A percentile compares a stretch with the other conserved stretches of the same genome.
Conservation (phyloP, 805 yeast genomes). For the Wickerhamiella hasegawae region DNA sequence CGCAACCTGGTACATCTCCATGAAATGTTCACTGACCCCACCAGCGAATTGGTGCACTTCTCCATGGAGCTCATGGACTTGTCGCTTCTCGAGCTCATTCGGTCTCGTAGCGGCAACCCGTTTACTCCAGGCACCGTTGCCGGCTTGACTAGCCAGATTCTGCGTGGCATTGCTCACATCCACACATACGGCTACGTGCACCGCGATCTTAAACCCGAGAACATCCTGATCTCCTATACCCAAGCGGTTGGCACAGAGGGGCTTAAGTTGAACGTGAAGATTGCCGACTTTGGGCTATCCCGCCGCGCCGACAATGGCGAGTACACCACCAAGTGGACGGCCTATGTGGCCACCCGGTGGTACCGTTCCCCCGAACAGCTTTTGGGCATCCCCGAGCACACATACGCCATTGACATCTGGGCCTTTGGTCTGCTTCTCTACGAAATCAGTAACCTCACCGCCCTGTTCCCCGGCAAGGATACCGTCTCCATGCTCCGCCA, state of each 20-base stretch:
- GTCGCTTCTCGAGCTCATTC: conserved; percentile 64
- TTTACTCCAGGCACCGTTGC: conserved; percentile 40
- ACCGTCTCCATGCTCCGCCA: conserved; percentile 66
- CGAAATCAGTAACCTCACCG: conserved; percentile 59
- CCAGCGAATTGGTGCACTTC: conserved; percentile 47
- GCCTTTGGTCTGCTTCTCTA: conserved; percentile 85
- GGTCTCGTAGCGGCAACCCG: conserved; percentile 34
- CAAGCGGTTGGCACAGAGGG: conserved; percentile 30
- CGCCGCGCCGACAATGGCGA: conserved; percentile 38
- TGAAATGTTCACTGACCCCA: conserved; percentile 63
- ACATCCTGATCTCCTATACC: conserved; percentile 55
- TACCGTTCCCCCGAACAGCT: conserved; percentile 87
- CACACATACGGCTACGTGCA: conserved; percentile 58
- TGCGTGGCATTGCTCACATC: conserved; percentile 69
- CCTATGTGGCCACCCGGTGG: conserved; percentile 94
- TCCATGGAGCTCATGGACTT: conserved; percentile 83
- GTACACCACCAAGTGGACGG: conserved; percentile 43
- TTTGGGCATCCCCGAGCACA: conserved; percentile 33
- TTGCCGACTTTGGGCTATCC: conserved; percentile 93
- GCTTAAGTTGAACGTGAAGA: conserved; percentile 41
- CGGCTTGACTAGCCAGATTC: conserved; percentile 42
- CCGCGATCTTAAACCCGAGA: conserved; percentile 90
- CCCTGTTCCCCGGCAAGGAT: conserved; percentile 71
- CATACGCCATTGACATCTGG: conserved; percentile 80
- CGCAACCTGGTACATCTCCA: conserved; percentile 54